Base-by-base conservation (phyloP, 495 filamentous ascomycete species). In the Neurospora pannonica region DNA sequence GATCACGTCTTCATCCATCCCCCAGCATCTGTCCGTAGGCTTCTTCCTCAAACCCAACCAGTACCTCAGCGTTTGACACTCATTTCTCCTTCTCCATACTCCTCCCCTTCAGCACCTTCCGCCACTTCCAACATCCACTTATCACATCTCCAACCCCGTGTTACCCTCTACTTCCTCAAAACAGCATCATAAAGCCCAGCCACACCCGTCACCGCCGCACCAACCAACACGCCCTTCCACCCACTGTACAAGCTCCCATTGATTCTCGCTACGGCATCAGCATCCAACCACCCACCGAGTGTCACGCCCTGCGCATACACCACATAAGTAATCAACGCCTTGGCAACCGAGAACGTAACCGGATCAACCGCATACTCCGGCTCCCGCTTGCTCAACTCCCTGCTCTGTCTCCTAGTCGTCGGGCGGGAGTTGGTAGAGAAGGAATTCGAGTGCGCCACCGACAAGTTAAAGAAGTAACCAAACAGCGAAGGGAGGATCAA, bases 401-500 rank as follows among this genome's bases (percentile, higher is more conserved):
- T 3, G 24, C 36, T 71, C 74, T 46, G 70, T 74, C 15, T 78
- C 70, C 71, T 75, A 75, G 75, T 84, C 80, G 71, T 79, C 77
- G 62, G 78, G 77, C 77, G 78, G 76, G 54, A 42, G 67, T 38
- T 67, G 75, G 75, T 78, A 75, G 54, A 67, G 28, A 67, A 67
- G 0, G 54, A 17, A 34, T 67, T 67, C 6, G 54, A 34, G 76
- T 79, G 75, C 72, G 80, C 83, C 74, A 80, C 82, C 69, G 89
- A 92, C 77, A 98, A 78, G 81, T 99, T 98, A 85, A 97, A 89
- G 80, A 98, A 95, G 79, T 94, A 98, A 2, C 92, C 93, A 42
- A 89, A 86, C 36, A 91, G 72, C 72, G 90, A 77, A 5, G 96
- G 96, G 75, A 95, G 70, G 17, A 92, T 37, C 19, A 94, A 75